Percentiles rank a stretch among this genome's conserved stretches.
These are phyloP conservation scores for Russula foetens DNA, from an alignment of 768 basidiomycete species.

Conservation along the genomic window DNA sequence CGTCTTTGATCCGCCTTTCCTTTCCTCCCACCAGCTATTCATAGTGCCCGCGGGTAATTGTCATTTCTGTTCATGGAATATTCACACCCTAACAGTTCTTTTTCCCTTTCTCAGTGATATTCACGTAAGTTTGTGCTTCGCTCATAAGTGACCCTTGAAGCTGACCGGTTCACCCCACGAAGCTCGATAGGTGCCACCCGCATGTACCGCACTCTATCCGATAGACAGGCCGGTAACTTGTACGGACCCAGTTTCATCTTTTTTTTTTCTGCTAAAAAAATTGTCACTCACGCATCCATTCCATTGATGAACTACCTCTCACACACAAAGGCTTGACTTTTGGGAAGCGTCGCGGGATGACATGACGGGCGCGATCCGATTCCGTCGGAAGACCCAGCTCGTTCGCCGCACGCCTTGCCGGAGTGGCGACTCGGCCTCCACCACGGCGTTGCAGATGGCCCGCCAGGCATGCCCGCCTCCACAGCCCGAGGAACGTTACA, in stretches of 20 bases:
- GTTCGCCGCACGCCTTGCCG: background rate
- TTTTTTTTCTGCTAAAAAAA: too few relatives aligned
- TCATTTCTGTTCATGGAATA: background rate
- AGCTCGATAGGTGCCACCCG: constrained; percentile 19
- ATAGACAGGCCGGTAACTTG: constrained; percentile 12
- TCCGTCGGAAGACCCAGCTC: constrained; percentile 16
- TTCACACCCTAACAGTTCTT: background rate
- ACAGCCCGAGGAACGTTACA: background rate
- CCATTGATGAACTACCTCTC: background rate
- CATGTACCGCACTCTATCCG: constrained; percentile 17
- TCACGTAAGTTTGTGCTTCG: constrained; percentile 14
- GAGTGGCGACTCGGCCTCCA: background rate
- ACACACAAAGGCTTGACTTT: constrained; percentile 17
- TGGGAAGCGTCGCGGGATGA: constrained; percentile 17
- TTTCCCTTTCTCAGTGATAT: constrained; percentile 3
- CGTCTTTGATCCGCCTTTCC: background rate
- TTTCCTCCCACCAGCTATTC: constrained; percentile 5
- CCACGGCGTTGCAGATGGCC: constrained; percentile 12
- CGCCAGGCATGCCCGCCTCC: constrained; percentile 7
- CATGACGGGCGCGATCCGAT: constrained; percentile 18
- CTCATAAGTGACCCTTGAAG: too few relatives aligned
- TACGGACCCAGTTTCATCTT: background rate
- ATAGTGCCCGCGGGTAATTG: constrained; percentile 6
- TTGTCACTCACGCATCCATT: too few relatives aligned
- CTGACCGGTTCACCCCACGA: background rate